Conservation (phyloP, 345 rosid genomes). For the Citrus hindsii region DNA sequence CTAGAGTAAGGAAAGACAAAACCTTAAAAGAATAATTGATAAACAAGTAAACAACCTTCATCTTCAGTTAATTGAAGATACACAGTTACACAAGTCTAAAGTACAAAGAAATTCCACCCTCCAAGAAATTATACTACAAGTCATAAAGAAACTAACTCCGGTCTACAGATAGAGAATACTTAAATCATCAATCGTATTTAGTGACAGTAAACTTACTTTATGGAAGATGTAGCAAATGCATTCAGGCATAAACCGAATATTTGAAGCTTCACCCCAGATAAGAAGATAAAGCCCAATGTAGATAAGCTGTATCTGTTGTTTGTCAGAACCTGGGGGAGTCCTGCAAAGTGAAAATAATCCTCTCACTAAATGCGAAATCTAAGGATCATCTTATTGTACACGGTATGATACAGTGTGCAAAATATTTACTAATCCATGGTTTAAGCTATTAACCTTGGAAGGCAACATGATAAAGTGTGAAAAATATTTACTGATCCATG, state of each 20-base stretch:
- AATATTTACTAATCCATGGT: background rate
- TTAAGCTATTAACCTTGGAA: conserved; percentile 13
- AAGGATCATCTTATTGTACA: conserved; percentile 2
- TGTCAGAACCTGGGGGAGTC: conserved; percentile 36
- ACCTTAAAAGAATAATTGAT: background rate
- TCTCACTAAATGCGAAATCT: conserved; percentile 6
- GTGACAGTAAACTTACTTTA: conserved; percentile 43
- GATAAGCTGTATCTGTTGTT: conserved; percentile 65
- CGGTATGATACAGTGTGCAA: background rate
- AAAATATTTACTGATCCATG: background rate
- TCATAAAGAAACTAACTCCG: conserved; percentile 1
- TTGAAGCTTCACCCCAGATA: conserved; percentile 99
- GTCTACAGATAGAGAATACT: conserved; percentile 3
- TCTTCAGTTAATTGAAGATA: background rate
- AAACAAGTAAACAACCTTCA: background rate
- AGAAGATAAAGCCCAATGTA: conserved; percentile 87
- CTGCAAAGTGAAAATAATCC: conserved; percentile 43
- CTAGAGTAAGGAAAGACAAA: background rate
- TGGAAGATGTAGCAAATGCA: conserved; percentile 98
- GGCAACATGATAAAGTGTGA: conserved; percentile 4
- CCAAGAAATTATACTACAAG: background rate
- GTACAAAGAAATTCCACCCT: background rate
- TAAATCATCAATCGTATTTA: background rate
- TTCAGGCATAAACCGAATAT: conserved; percentile 98
- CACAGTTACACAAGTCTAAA: background rate